These are phyloP conservation scores for Fusarium dimerum DNA, from an alignment of 2,329 filamentous ascomycete genomes.

Conservation along the genomic window DNA sequence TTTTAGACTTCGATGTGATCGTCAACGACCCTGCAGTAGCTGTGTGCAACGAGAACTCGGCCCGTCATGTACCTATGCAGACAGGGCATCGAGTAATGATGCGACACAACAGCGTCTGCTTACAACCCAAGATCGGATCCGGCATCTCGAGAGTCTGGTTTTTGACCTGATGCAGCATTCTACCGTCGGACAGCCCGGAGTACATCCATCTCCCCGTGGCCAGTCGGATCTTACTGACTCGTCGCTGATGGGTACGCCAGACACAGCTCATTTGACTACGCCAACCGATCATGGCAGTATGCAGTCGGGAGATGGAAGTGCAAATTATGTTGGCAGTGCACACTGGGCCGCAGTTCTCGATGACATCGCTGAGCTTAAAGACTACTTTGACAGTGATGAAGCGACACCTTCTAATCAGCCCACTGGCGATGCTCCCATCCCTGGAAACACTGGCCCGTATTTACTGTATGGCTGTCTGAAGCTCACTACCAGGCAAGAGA, in stretches of 20 bases:
- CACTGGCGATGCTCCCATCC: background rate
- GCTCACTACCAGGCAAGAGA: constrained; percentile 29
- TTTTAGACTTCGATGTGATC: too few relatives aligned
- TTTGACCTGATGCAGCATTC: constrained; percentile 26
- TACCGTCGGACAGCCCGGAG: background rate
- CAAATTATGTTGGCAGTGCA: constrained; percentile 36
- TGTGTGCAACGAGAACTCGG: too few relatives aligned
- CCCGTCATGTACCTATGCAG: too few relatives aligned
- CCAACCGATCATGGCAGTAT: constrained; percentile 35
- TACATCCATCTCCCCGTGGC: background rate
- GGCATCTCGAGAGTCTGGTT: constrained; percentile 32
- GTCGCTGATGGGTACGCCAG: background rate
- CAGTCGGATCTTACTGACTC: background rate
- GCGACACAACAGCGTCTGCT: too few relatives aligned
- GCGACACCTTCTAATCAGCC: background rate
- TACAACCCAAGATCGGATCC: too few relatives aligned
- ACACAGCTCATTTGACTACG: background rate
- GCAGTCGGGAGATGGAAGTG: constrained; percentile 21
- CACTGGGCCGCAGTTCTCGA: constrained; percentile 46
- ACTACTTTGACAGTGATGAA: constrained; percentile 35
- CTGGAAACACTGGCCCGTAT: constrained; percentile 15
- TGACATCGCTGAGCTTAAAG: constrained; percentile 41
- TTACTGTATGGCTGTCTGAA: constrained; percentile 36
- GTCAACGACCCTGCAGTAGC: too few relatives aligned
- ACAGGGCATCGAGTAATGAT: too few relatives aligned